Evolutionary conservation across 129 eudicot genomes (phyloP), one percentile per base, ranked within the genome.

Genomic region (Helichrysum umbraculigerum): DNA sequence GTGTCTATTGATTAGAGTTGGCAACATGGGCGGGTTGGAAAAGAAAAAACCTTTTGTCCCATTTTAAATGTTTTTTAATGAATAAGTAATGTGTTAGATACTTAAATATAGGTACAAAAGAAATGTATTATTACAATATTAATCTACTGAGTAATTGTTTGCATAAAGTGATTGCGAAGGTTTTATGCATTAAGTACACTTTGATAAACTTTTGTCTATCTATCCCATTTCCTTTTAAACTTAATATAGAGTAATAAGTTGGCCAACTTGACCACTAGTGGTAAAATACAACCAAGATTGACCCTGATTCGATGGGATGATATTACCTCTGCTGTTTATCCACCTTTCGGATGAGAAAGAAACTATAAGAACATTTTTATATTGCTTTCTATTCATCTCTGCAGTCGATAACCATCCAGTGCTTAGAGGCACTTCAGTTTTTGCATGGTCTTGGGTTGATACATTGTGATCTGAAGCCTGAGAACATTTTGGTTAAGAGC

Each of bases 391-490:
- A 62, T 82, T 72, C 39, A 52, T 78, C 5, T 73, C 16, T 91
- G 96, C 91, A 95, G 99, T 91, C 97, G 10, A 95, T 95, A 68
- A 91, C 99, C 7, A 95, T 91, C 78, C 99, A 95, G 74, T 90
- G 97, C 79, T 84, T 95, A 89, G 99, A 95, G 84, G 96, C 99
- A 33, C 96, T 95, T 82, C 86, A 88, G 71, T 95, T 95, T 81
- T 81, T 95, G 83, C 99, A 95, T 75, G 83, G 97, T 42, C 94
- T 95, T 60, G 99, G 99, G 47, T 87, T 95, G 37, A 91, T 95
- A 86, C 99, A 95, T 73, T 95, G 99, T 78, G 99, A 95, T 81
- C 81, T 95, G 85, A 95, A 95, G 87, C 99, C 99, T 8, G 99
- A 95, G 83, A 95, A 95, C 77, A 95, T 95, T 76, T 86, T 95